Percentiles rank a stretch among this genome's conserved stretches.
phyloP scores from a whole-genome alignment of 2,329 filamentous ascomycete genomes.

The Pestalotiopsis fici region DNA sequence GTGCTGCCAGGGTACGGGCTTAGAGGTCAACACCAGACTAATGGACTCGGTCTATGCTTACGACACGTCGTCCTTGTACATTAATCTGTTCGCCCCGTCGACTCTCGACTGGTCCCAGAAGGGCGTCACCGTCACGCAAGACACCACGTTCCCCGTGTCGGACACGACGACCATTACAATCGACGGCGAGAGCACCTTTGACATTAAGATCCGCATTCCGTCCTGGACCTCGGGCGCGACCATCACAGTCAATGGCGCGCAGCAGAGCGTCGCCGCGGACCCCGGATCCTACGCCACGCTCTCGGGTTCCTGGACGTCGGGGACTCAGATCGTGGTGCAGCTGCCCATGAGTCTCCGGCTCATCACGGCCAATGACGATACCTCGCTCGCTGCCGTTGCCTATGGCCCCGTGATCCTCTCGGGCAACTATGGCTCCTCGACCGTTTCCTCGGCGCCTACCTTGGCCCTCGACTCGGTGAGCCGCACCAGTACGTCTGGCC shows the following conservation, averaged over 20 bases:
- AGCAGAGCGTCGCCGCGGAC: constrained; percentile 19
- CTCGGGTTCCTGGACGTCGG: constrained; percentile 40
- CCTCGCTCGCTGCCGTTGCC: constrained; percentile 41
- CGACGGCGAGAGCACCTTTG: constrained; percentile 28
- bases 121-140: constrained; percentile 41
- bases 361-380: constrained; percentile 48
- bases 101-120: constrained; percentile 43
- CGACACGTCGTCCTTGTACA: constrained; percentile 40
- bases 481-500: constrained; percentile 16
- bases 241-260: constrained; percentile 42
- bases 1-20: constrained; percentile 53
- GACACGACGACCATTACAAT: constrained; percentile 42
- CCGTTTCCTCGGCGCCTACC: constrained; percentile 25
- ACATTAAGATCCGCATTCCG: constrained; percentile 45
- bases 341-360: constrained; percentile 46
- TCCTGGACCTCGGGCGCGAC: constrained; percentile 41
- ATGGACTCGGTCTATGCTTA: constrained; percentile 54
- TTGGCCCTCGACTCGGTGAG: constrained; percentile 30
- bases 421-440: constrained; percentile 42
- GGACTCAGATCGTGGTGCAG: constrained; percentile 42
- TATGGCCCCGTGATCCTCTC: constrained; percentile 47
- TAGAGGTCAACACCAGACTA: constrained; percentile 53
- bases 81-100: constrained; percentile 52
- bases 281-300: constrained; percentile 43
- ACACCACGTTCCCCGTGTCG: constrained; percentile 40